A percentile compares a stretch with the other conserved stretches of the same genome.
Conservation (phyloP, 257 asterid species). For the Echites panduratus region DNA sequence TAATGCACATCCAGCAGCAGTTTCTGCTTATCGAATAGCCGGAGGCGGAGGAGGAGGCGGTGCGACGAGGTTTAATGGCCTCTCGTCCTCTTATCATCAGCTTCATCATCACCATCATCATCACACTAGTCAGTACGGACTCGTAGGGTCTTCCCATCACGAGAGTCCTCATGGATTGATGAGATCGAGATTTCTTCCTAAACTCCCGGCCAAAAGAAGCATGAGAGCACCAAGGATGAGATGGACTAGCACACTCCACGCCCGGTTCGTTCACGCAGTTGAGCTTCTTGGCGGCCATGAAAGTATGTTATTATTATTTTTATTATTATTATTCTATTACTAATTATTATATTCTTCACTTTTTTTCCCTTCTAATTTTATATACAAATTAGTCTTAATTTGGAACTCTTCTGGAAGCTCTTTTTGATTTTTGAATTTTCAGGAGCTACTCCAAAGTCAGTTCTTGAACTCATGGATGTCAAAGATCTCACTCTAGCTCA, state of each 20-base stretch:
- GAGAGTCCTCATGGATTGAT: constrained; percentile 45
- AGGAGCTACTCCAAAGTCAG: constrained; percentile 98
- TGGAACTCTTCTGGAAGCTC: too few species aligned
- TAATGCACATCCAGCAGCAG: constrained; percentile 16
- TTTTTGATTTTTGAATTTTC: too few species aligned
- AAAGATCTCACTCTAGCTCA: constrained; percentile 92
- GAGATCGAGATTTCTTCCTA: constrained; percentile 70
- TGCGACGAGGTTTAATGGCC: constrained; percentile 23
- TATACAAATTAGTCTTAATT: too few species aligned
- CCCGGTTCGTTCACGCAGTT: constrained; percentile 93
- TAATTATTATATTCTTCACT: not conserved
- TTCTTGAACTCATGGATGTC: constrained; percentile 88
- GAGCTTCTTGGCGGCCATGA: constrained; percentile 99
- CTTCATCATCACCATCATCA: constrained; percentile 19
- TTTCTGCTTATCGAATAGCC: constrained; percentile 24
- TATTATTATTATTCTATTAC: not conserved
- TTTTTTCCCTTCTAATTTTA: too few species aligned
- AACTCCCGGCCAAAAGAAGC: constrained; percentile 60
- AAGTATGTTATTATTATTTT: too few species aligned
- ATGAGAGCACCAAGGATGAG: constrained; percentile 95
- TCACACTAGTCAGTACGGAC: constrained; percentile 26
- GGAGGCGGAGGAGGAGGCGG: too few species aligned
- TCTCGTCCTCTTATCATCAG: constrained; percentile 29
- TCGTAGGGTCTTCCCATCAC: constrained; percentile 28
- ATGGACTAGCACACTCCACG: constrained; percentile 89